These are phyloP conservation scores for Clavariopsis aquatica DNA, from an alignment of 495 filamentous ascomycete genomes.

Conservation along the genomic window DNA sequence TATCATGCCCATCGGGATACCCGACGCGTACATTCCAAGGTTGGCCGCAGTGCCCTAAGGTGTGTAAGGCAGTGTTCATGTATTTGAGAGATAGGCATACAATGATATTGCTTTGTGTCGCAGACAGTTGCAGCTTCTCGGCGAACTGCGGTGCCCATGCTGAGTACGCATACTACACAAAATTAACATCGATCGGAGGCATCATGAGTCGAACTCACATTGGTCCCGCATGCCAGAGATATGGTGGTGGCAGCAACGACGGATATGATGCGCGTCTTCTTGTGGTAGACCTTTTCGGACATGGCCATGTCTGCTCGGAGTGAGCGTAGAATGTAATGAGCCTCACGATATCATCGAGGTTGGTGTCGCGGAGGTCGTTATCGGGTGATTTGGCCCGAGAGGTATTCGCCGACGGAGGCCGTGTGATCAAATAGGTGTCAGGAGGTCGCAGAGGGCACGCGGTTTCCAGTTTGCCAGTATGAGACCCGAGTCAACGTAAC, in stretches of 20 bases:
- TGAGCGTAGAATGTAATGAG: slow-evolving; percentile 6
- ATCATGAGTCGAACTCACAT: slow-evolving; percentile 57
- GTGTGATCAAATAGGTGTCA: slow-evolving; percentile 1
- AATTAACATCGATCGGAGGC: slow-evolving; percentile 10
- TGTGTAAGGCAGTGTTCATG: not conserved
- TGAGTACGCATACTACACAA: slow-evolving; percentile 86
- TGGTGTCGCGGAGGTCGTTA: slow-evolving; percentile 2
- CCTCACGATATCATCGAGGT: slow-evolving; percentile 22
- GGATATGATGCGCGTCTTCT: slow-evolving; percentile 67
- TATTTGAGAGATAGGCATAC: slow-evolving; percentile 50
- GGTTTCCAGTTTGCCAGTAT: too few species aligned
- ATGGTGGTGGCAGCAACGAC: slow-evolving; percentile 84
- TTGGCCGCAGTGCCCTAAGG: slow-evolving; percentile 81
- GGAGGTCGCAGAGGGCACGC: not conserved
- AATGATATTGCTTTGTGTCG: slow-evolving; percentile 89
- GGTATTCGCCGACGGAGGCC: not conserved
- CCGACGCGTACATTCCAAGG: slow-evolving; percentile 89
- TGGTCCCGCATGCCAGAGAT: slow-evolving; percentile 87
- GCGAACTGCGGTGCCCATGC: slow-evolving; percentile 98
- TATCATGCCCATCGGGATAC: slow-evolving; percentile 85
- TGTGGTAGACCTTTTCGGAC: slow-evolving; percentile 42
- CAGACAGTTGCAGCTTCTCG: slow-evolving; percentile 76
- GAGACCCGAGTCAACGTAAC: not conserved
- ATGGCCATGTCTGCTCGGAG: slow-evolving; percentile 17
- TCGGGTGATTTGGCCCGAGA: slow-evolving; percentile 17